phyloP scores from a whole-genome alignment of 306 rosid species.

The Chamaecrista fasciculata region DNA sequence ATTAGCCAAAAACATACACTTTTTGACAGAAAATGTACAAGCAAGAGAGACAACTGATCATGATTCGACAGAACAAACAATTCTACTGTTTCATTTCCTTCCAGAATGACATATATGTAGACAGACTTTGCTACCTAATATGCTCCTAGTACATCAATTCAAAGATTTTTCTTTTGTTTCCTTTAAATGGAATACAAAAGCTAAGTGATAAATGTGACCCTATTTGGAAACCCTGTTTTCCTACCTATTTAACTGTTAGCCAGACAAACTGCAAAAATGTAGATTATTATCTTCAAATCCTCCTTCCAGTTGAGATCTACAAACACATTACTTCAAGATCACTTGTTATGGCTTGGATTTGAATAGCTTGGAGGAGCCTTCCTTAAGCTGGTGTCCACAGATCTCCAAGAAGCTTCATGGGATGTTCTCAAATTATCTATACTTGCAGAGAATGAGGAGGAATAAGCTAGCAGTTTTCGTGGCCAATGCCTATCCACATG shows the following conservation, averaged over 20 bases:
- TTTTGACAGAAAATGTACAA: constrained; percentile 20
- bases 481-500: constrained; percentile 27
- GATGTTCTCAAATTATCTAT: constrained; percentile 33
- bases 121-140: constrained; percentile 23
- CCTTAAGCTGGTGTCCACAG: constrained; percentile 53
- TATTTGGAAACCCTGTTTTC: constrained; percentile 33
- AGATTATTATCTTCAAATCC: constrained; percentile 24
- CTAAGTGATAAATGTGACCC: not conserved
- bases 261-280: constrained; percentile 36
- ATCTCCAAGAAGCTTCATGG: constrained; percentile 40
- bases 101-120: constrained; percentile 20
- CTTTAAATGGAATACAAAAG: not conserved
- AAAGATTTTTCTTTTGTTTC: not conserved
- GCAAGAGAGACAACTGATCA: constrained; percentile 3
- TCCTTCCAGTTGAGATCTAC: constrained; percentile 37
- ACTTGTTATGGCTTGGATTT: constrained; percentile 70
- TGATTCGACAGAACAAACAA: constrained; percentile 12
- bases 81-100: constrained; percentile 9
- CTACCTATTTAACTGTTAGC: constrained; percentile 40
- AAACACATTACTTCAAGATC: constrained; percentile 24
- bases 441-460: constrained; percentile 34
- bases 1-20: constrained; percentile 10
- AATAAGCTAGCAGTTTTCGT: constrained; percentile 48
- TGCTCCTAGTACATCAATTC: constrained; percentile 28
- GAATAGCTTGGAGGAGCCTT: constrained; percentile 61